Percentiles rank a stretch among this genome's conserved stretches.
phyloP scores from a whole-genome alignment of 495 filamentous ascomycete species.

The Extremus antarcticus region DNA sequence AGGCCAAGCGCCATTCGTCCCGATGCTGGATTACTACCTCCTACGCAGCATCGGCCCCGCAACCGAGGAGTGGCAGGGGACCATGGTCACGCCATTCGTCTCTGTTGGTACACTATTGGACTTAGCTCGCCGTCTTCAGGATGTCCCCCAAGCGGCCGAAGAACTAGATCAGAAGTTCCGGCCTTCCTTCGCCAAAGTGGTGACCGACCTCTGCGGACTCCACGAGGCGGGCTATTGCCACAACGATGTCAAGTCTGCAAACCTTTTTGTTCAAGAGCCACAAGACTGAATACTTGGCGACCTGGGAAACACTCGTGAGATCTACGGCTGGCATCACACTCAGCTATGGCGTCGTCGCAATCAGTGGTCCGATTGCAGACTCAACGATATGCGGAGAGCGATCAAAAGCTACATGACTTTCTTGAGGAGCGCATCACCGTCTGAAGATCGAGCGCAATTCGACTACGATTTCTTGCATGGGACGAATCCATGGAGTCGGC shows the following conservation, averaged over 20 bases:
- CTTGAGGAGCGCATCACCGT: not conserved
- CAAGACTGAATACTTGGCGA: not conserved
- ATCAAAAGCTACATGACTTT: not conserved
- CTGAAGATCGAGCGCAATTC: not conserved
- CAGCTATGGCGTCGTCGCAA: not conserved
- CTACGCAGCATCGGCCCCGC: not conserved
- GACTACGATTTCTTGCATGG: not conserved
- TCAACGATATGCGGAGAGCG: not conserved
- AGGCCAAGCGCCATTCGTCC: not conserved
- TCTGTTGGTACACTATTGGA: not conserved
- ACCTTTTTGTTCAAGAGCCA: not conserved
- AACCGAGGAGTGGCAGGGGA: not conserved
- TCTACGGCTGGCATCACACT: not conserved
- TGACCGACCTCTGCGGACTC: not conserved
- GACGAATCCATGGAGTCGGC: not conserved
- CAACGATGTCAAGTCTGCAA: not conserved
- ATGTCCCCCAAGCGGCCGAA: not conserved
- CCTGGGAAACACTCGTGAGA: not conserved
- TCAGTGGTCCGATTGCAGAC: not conserved
- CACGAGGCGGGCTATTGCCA: not conserved
- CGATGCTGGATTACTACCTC: not conserved
- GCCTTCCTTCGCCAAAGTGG: not conserved
- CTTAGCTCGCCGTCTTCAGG: not conserved
- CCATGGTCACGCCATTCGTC: not conserved
- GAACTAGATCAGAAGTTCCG: not conserved